Evolutionary conservation across 805 yeast species (phyloP).

Genomic region (Clavispora asparagi): DNA sequence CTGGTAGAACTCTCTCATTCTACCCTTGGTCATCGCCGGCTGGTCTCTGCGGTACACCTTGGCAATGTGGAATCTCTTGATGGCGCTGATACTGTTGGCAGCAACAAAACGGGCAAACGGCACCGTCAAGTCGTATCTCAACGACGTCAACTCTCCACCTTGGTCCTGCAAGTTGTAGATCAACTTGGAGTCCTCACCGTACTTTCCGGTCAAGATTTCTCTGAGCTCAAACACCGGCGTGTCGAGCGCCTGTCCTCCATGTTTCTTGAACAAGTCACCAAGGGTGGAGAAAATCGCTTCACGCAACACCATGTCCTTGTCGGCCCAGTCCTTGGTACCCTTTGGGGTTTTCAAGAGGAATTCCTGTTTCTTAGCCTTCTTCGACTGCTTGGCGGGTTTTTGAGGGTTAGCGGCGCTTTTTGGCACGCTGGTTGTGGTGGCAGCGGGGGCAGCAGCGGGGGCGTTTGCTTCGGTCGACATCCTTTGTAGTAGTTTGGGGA

Average conservation of each 20-base stretch:
- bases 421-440: slow-evolving; percentile 2
- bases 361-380: slow-evolving; percentile 40
- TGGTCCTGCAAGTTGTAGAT: slow-evolving; percentile 96
- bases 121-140: slow-evolving; percentile 95
- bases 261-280: slow-evolving; percentile 77
- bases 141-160: slow-evolving; percentile 95
- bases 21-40: slow-evolving; percentile 99
- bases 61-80: slow-evolving; percentile 95
- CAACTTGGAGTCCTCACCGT: slow-evolving; percentile 97
- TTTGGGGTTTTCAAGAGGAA: slow-evolving; percentile 91
- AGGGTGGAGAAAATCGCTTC: slow-evolving; percentile 77
- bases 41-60: slow-evolving; percentile 98
- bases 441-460: slow-evolving; percentile 3
- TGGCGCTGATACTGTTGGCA: slow-evolving; percentile 82
- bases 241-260: slow-evolving; percentile 97
- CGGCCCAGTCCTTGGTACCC: slow-evolving; percentile 98
- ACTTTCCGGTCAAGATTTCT: slow-evolving; percentile 93
- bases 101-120: slow-evolving; percentile 98
- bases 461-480: slow-evolving; percentile 20
- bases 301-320: slow-evolving; percentile 93
- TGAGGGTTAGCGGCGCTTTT: slow-evolving; percentile 7
- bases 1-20: slow-evolving; percentile 99
- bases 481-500: slow-evolving; percentile 10
- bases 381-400: slow-evolving; percentile 13
- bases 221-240: slow-evolving; percentile 97